A percentile compares a stretch with the other conserved stretches of the same genome.
Conservation (phyloP, 2,329 filamentous ascomycete species). For the Hymenoscyphus linearis region DNA sequence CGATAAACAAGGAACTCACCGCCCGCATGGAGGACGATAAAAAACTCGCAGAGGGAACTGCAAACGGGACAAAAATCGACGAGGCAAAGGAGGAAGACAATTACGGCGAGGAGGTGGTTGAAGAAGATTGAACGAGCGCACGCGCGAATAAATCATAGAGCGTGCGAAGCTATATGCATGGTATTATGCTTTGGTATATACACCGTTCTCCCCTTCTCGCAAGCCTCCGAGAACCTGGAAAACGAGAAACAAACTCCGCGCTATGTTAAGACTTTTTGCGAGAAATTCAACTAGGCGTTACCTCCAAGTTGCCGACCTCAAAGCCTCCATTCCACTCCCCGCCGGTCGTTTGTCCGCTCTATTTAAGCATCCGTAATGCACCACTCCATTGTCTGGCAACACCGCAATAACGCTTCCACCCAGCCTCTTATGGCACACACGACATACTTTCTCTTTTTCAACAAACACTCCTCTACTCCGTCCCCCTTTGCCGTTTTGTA, state of each 20-base stretch:
- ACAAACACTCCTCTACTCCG: conserved; percentile 70
- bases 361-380: conserved; percentile 74
- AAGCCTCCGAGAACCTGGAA: background rate
- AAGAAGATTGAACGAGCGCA: conserved; percentile 49
- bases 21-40: conserved; percentile 71
- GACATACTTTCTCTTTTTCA: conserved; percentile 82
- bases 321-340: conserved; percentile 17
- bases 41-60: conserved; percentile 37
- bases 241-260: conserved; percentile 15
- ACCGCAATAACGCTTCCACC: conserved; percentile 89
- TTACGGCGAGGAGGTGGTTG: conserved; percentile 76
- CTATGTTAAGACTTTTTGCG: conserved; percentile 22
- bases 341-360: conserved; percentile 36
- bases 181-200: conserved; percentile 11
- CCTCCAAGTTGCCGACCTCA: conserved; percentile 22
- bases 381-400: conserved; percentile 73
- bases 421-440: conserved; percentile 88
- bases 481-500: conserved; percentile 46
- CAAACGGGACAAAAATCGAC: conserved; percentile 17
- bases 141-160: background rate
- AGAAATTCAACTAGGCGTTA: conserved; percentile 7
- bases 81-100: conserved; percentile 60
- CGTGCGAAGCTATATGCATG: conserved; percentile 3
- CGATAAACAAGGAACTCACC: conserved; percentile 67
- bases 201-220: background rate